phyloP scores from a whole-genome alignment of 148 eudicot genomes.

The Vaccinium vitisidaea region DNA sequence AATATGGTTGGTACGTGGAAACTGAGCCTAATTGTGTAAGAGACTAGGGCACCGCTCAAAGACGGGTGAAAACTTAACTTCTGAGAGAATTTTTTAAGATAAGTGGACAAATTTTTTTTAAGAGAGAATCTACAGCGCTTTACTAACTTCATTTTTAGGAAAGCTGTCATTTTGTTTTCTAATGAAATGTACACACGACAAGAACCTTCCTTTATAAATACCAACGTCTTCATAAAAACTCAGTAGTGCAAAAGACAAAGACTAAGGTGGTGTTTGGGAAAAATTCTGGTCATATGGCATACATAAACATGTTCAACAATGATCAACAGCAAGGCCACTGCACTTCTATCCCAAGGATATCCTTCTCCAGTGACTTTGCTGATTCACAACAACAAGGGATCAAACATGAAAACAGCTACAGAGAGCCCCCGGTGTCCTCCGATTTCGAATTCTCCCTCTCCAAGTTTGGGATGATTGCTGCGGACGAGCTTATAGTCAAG shows the following conservation, averaged over 20 bases:
- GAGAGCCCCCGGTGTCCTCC: constrained; percentile 49
- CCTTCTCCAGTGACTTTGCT: constrained; percentile 51
- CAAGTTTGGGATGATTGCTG: constrained; percentile 21
- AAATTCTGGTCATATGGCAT: constrained; percentile 30
- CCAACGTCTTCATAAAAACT: constrained; percentile 14
- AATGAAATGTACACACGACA: background rate
- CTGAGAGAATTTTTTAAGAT: too few relatives aligned
- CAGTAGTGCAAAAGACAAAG: background rate
- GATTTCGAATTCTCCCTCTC: constrained; percentile 47
- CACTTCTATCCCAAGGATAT: constrained; percentile 43
- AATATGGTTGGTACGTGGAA: too few relatives aligned
- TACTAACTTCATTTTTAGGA: background rate
- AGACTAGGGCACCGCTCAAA: too few relatives aligned
- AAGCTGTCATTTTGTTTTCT: background rate
- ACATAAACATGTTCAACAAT: constrained; percentile 39
- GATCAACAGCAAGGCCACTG: constrained; percentile 24
- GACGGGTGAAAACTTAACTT: too few relatives aligned
- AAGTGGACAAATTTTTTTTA: background rate
- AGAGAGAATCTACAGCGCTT: background rate
- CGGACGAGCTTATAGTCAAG: constrained; percentile 38
- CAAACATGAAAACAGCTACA: constrained; percentile 30
- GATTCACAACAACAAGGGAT: constrained; percentile 34
- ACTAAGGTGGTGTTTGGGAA: background rate
- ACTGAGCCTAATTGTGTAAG: too few relatives aligned
- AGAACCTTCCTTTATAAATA: constrained; percentile 16